Base-by-base conservation (phyloP, 192 early-diverging fungal species). In the Coemansia interrupta region DNA sequence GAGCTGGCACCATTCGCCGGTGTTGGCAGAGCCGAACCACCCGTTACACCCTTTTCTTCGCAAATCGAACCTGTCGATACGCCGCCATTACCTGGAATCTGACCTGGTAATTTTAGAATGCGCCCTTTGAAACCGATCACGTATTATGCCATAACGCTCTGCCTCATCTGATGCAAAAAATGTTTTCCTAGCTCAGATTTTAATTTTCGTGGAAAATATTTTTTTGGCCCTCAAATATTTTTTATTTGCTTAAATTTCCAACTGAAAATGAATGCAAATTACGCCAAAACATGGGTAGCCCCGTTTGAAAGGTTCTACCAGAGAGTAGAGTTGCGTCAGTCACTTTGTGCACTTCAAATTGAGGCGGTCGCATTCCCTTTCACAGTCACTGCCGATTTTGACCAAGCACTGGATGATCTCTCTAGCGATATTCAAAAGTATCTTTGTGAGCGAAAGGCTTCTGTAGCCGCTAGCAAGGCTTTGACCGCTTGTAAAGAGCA, bases 281-380 rank as follows among this genome's bases (percentile, higher is more conserved):
- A 36, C 4, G 17, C n/a, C 32, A 20, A 11, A 17, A 44, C 40
- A 15, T 78, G 75, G 75, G 14, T 50, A 10, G 47, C 41, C 15
- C 56, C 63, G 7, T 60, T 78, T 17, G 66, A 72, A 29, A 47
- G 10, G 30, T 78, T 78, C 22, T 65, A 72, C 46, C 51, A 56
- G 40, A 53, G 36, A 18, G 39, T 66, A 11, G 70, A 64, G 42
- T 66, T 78, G 17, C 44, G 43, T 24, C 70, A 78, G 48, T 61
- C 56, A 17, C 70, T 72, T 19, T 62, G 60, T 13, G 51, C 75
- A 1, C 46, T 78, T 36, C 66, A 72, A 20, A 38, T 78, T 14
- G 75, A 78, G n/a, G 52, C 70, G 0, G 22, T 64, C 3, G 63
- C 61, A 2, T 68, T 72, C 55, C 58, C 75, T 18, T 53, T 18